Conservation (phyloP, 768 basidiomycete species). For the Tremella fuciformis region DNA sequence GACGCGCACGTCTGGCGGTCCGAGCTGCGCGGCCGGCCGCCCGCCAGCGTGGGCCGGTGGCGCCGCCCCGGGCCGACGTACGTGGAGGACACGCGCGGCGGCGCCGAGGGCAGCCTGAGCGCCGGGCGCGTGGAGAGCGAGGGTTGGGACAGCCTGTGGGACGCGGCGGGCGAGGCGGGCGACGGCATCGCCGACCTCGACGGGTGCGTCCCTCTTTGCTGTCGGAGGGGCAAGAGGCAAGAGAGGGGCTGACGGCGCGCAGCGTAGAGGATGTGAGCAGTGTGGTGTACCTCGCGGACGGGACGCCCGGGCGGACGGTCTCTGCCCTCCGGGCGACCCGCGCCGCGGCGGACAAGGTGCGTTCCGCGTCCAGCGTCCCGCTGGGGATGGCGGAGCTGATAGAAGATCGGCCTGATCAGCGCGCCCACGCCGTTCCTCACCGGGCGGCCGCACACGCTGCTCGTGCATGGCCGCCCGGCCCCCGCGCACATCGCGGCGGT, state of each 20-base stretch:
- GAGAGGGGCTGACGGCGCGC: neutral
- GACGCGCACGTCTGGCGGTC: conserved; percentile 20
- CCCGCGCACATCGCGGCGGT: conserved; percentile 16
- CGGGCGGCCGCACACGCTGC: conserved; percentile 44
- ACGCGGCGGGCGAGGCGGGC: conserved; percentile 15
- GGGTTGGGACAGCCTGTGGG: conserved; percentile 41
- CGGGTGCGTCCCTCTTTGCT: conserved; percentile 9
- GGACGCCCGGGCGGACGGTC: neutral
- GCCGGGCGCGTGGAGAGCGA: conserved; percentile 8
- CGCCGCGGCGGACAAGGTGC: neutral
- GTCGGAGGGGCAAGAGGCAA: neutral
- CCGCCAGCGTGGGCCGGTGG: conserved; percentile 38
- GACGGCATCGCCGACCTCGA: conserved; percentile 26
- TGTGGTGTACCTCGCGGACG: neutral
- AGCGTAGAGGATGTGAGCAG: neutral
- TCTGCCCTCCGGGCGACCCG: neutral
- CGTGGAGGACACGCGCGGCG: neutral
- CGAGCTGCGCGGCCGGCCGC: conserved; percentile 24
- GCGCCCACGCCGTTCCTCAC: conserved; percentile 50
- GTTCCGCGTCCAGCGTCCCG: neutral
- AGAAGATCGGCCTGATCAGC: conserved; percentile 40
- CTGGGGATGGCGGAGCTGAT: neutral
- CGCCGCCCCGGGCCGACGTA: conserved; percentile 24
- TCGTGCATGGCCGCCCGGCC: conserved; percentile 31
- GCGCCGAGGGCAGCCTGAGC: neutral